Evolutionary conservation across 75 land plant species (phyloP), one percentile per base, ranked within the genome.

Genomic region (Sequoiadendron giganteum): DNA sequence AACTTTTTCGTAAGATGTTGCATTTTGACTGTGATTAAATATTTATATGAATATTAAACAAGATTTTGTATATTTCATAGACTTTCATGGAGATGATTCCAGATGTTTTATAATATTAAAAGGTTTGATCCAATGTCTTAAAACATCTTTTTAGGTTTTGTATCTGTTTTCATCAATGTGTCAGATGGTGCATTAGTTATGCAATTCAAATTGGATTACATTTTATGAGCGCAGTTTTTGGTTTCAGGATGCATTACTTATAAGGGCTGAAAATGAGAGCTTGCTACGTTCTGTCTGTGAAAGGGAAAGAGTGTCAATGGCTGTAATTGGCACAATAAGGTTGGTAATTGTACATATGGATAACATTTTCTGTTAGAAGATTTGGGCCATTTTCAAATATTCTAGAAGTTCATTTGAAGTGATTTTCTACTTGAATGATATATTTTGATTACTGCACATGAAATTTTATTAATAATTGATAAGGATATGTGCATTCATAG

Each of bases 291-390:
- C 94, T 77, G 90, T 97, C 40, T 97, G 99, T 90, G 89, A 92
- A n/a, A 90, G 99, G 80, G 99, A 97, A 88, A 95, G 98, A 87
- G 94, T 97, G 30, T 95, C 99, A 7, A 96, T 97, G 96, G 99
- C 99, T 88, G 99, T 97, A 78, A 95, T 97, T 85, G 98, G 99
- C 52, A 90, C 87, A 36, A 96, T 97, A 86, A 92, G 93, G 93
- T 92, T 30, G 52, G n/a, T 47, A 82, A 3, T 82, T 82, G 15
- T 45, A 82, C 54, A 82, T 47, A 2, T 82, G 16, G 70, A 21
- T 21, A 3, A 28, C 1, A 10, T 82, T 7, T 47, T n/a, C 48
- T 42, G 47, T n/a, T n/a, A 10, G 84, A 0, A 18, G 14, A 82
- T 82, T 10, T 45, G 47, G 49, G 32, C 43, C 48, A 5, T 47